Base-by-base conservation (phyloP, 345 rosid species). In the Aethionema arabicum region DNA sequence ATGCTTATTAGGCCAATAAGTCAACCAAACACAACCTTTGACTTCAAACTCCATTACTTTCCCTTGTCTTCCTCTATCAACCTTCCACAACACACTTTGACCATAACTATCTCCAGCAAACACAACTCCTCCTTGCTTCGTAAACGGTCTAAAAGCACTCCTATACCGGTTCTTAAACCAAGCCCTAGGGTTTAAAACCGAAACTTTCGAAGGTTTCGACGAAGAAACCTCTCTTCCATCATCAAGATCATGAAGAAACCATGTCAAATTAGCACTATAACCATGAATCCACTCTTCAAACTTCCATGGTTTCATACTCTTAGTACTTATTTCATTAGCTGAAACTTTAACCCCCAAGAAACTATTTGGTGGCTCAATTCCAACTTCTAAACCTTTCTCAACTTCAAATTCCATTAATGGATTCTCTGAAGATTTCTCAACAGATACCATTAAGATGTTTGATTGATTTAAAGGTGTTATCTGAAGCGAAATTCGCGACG, bases 1-100 rank as follows among this genome's bases (percentile, higher is more conserved):
- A 39, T 83, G 77, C 69, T 82, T 91, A 33, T 91, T 86, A 41
- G 96, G 98, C 98, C 92, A 88, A 75, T 91, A 91, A 27, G 95
- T 91, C 59, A 88, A 48, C 87, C 93, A 88, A 77, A 91, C 90
- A 72, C 91, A 74, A 16, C 98, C 92, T 66, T 73, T 83, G 8
- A 91, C 70, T 36, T 91, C 98, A 82, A 83, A 88, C 72, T 85
- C 93, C 87, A 89, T 82, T 0, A 80, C 83, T 62, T 59, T 85
- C 30, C 96, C 95, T 35, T 2, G 77, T 79, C 32, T 27, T 70
- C 27, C 27, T 61, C 78, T 82, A 39, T 83, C 96, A 30, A 92
- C 75, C 38, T 80, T 92, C 98, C 95, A 89, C 52, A 65, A 62
- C 13, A 87, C 85, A 5, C 76, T 77, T 9, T 89, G 79, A 2